Conservation (phyloP, 371 early-diverging fungal genomes). For the Massospora cicadina region DNA sequence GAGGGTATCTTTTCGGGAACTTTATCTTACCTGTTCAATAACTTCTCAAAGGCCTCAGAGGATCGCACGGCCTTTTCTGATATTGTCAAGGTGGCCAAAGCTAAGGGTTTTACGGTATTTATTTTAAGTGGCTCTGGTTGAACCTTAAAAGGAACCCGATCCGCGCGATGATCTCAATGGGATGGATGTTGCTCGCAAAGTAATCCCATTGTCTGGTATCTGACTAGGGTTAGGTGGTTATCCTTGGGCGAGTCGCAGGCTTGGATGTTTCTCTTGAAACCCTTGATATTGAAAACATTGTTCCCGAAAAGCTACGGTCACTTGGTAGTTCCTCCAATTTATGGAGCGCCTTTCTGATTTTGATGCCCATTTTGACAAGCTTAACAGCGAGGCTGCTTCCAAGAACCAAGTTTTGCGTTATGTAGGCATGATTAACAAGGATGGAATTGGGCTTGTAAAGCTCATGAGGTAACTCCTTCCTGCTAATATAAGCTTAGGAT, state of each 20-base stretch:
- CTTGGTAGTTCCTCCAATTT: constrained; percentile 54
- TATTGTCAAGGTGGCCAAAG: constrained; percentile 76
- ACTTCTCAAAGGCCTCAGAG: constrained; percentile 44
- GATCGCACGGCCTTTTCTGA: constrained; percentile 52
- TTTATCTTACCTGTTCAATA: constrained; percentile 87
- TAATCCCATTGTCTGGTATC: constrained; percentile 14
- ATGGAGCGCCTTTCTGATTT: constrained; percentile 62
- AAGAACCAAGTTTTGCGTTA: constrained; percentile 70
- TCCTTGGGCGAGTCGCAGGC: constrained; percentile 79
- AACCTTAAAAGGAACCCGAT: constrained; percentile 62
- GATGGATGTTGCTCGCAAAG: constrained; percentile 96
- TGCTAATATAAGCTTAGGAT: neutral
- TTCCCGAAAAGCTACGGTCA: constrained; percentile 64
- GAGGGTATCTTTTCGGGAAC: constrained; percentile 97
- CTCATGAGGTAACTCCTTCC: constrained; percentile 35
- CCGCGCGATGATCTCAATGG: constrained; percentile 96
- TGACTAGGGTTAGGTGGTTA: constrained; percentile 33
- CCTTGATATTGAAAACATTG: constrained; percentile 81
- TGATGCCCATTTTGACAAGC: constrained; percentile 58
- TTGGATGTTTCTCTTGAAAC: constrained; percentile 50
- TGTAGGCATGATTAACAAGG: constrained; percentile 71
- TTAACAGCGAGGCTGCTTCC: constrained; percentile 54
- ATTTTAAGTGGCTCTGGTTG: neutral
- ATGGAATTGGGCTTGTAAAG: constrained; percentile 52
- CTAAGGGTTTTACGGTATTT: constrained; percentile 71